Evolutionary conservation across 768 basidiomycete genomes (phyloP).

Genomic region (Flagelloscypha sp.): DNA sequence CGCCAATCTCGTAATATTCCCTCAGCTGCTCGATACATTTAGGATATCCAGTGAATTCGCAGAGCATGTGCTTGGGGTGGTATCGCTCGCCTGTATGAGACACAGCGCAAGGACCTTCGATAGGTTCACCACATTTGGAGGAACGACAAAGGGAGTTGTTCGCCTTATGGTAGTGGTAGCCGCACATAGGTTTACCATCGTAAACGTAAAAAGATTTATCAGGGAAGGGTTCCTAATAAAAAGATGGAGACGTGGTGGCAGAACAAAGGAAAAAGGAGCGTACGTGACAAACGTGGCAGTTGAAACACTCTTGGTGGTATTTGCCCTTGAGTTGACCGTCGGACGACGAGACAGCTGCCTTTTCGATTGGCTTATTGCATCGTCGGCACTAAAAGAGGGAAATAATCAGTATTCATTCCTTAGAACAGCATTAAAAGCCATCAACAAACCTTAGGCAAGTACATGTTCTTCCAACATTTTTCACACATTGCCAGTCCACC

Average conservation of each 20-base stretch:
- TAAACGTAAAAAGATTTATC: constrained; percentile 89
- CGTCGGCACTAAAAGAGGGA: constrained; percentile 61
- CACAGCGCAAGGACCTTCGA: constrained; percentile 90
- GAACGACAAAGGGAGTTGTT: constrained; percentile 86
- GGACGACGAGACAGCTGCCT: constrained; percentile 80
- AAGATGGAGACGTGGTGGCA: constrained; percentile 1
- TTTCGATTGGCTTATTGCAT: constrained; percentile 83
- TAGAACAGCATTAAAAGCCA: constrained; percentile 3
- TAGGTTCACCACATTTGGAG: constrained; percentile 71
- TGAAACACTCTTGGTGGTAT: constrained; percentile 89
- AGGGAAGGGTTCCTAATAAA: constrained; percentile 71
- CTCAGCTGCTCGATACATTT: constrained; percentile 49
- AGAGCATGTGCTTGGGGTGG: constrained; percentile 83
- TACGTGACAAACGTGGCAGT: constrained; percentile 77
- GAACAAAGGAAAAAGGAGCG: constrained; percentile 15
- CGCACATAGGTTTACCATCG: constrained; percentile 85
- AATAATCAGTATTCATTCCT: constrained; percentile 6
- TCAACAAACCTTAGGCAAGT: constrained; percentile 73
- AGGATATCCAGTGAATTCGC: constrained; percentile 53
- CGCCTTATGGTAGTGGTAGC: constrained; percentile 87
- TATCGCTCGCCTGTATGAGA: constrained; percentile 74
- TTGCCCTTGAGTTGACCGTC: constrained; percentile 96
- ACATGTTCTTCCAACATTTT: constrained; percentile 92
- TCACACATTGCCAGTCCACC: constrained; percentile 78
- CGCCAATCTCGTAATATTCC: constrained; percentile 89